Evolutionary conservation across 257 asterid genomes (phyloP), one percentile per base, ranked within the genome.

Genomic region (Solanum pinnatisectum): DNA sequence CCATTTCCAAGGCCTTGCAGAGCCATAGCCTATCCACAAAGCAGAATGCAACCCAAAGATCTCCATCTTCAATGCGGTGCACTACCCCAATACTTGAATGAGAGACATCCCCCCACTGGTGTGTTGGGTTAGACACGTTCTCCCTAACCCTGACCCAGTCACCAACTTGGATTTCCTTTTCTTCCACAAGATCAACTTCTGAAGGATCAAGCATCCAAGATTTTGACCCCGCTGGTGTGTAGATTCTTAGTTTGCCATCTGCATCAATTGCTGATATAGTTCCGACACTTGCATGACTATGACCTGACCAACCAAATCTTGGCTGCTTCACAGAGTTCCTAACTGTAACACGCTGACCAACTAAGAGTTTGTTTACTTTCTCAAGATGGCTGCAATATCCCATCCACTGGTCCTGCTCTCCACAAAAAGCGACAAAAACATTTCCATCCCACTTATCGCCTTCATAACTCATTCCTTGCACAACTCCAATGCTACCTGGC

Each of bases 281-380:
- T 88, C 99, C 98, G 67, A 97, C 87, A 83, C 93, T 94, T 22
- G 91, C 88, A 88, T 97, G 97, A 89, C 88, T 95, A 90, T 97
- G 98, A 39, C 99, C 99, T 7, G 99, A 94, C 99, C 99, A 97
- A 82, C 98, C 96, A 87, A 97, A 97, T 90, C 99, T 94, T 2
- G 99, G 99, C 87, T 92, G 98, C 94, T 94, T 94, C 73, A 97
- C 92, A 3, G 92, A 89, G 87, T 76, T 83, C 83, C 90, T 93
- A 6, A 97, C 98, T 90, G 90, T 94, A 63, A 96, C 93, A 44
- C 93, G 91, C 91, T 94, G 98, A 86, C 99, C 99, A 14, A 94
- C 94, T 9, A 77, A 67, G 76, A 95, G 91, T 76, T 92, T 94
- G 78, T 92, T 88, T 14, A 83, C 94, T 87, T 90, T 87, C 86